Conservation (phyloP, 2,329 filamentous ascomycete species). For the Fusarium sp. region DNA sequence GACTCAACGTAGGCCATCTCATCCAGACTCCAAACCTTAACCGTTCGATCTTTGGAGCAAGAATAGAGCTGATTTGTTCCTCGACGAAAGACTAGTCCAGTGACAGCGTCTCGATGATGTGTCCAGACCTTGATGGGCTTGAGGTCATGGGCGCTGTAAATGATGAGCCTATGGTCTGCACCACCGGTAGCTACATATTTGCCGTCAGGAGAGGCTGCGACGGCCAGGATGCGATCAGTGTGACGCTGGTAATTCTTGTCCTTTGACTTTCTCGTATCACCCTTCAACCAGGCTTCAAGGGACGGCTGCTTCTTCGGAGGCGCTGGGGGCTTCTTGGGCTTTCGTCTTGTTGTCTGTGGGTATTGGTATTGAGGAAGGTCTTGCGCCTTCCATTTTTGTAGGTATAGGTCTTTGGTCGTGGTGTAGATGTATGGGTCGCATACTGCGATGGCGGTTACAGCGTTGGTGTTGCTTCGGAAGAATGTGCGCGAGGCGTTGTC, state of each 20-base stretch:
- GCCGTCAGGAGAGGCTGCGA: slow-evolving; percentile 89
- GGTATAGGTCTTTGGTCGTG: slow-evolving; percentile 82
- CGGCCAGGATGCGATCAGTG: slow-evolving; percentile 79
- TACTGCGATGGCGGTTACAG: slow-evolving; percentile 82
- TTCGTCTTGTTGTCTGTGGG: slow-evolving; percentile 67
- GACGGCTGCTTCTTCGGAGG: slow-evolving; percentile 71
- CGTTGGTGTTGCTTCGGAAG: slow-evolving; percentile 81
- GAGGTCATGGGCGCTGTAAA: slow-evolving; percentile 86
- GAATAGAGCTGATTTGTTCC: slow-evolving; percentile 94
- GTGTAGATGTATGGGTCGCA: slow-evolving; percentile 87
- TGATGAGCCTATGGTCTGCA: slow-evolving; percentile 82
- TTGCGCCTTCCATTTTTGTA: slow-evolving; percentile 92
- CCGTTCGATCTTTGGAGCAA: slow-evolving; percentile 87
- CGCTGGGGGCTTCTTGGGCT: slow-evolving; percentile 67
- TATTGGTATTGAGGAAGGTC: slow-evolving; percentile 70
- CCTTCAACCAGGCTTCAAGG: slow-evolving; percentile 71
- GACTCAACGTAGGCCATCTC: slow-evolving; percentile 96
- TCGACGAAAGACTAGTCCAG: slow-evolving; percentile 84
- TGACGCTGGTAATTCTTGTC: slow-evolving; percentile 80
- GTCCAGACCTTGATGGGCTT: slow-evolving; percentile 84
- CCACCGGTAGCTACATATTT: slow-evolving; percentile 93
- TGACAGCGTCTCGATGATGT: slow-evolving; percentile 92
- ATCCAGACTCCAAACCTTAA: slow-evolving; percentile 95
- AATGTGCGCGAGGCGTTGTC: slow-evolving; percentile 73
- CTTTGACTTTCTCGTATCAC: slow-evolving; percentile 67